Percentiles rank a stretch among this genome's conserved stretches.
These are phyloP conservation scores for Akebia trifoliata DNA, from an alignment of 164 flowering plant genomes.

Conservation along the genomic window DNA sequence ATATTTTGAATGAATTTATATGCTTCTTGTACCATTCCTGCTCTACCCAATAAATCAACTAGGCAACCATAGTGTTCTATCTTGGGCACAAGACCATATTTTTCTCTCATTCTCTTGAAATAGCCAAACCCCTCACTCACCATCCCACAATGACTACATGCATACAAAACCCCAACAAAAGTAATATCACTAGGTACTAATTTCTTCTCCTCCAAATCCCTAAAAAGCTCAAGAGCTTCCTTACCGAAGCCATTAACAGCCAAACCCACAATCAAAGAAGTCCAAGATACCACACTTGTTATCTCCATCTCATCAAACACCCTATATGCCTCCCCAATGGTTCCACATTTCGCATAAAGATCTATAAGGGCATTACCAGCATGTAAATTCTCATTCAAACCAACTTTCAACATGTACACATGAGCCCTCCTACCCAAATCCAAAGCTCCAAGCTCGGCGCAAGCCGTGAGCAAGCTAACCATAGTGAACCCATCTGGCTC, in stretches of 20 bases:
- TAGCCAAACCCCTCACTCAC: constrained; percentile 27
- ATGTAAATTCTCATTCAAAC: constrained; percentile 26
- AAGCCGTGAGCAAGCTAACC: constrained; percentile 31
- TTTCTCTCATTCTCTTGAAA: constrained; percentile 29
- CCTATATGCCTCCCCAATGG: constrained; percentile 20
- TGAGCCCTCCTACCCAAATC: constrained; percentile 33
- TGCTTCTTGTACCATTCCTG: constrained; percentile 28
- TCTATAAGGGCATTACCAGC: constrained; percentile 30
- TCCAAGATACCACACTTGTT: constrained; percentile 37
- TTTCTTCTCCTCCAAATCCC: constrained; percentile 19
- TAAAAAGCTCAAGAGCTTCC: constrained; percentile 27
- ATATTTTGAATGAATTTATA: constrained; percentile 21
- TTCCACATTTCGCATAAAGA: constrained; percentile 33
- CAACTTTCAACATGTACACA: constrained; percentile 27
- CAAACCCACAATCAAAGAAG: constrained; percentile 31
- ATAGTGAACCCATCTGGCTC: constrained; percentile 33
- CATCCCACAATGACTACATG: constrained; percentile 39
- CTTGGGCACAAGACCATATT: constrained; percentile 27
- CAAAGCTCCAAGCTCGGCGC: constrained; percentile 35
- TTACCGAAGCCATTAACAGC: constrained; percentile 31
- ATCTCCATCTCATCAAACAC: constrained; percentile 27
- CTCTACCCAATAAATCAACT: constrained; percentile 35
- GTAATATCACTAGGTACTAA: constrained; percentile 32
- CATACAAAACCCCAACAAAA: constrained; percentile 33
- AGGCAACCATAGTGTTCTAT: constrained; percentile 40